Base-by-base conservation (phyloP, 2,329 filamentous ascomycete species). In the Madurella mycetomatis region DNA sequence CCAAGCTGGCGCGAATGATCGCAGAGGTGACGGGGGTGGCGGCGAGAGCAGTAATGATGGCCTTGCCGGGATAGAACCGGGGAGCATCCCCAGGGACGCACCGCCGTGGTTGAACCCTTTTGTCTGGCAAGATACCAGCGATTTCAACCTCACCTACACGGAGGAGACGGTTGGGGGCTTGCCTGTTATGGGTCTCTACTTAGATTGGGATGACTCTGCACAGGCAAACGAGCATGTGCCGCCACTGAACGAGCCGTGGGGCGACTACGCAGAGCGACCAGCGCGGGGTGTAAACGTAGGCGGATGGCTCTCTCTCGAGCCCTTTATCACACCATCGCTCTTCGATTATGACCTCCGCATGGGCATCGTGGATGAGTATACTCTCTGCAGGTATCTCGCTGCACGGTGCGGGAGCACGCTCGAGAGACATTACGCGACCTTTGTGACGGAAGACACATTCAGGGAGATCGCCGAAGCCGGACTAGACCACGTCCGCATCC, bases 61-160 rank as follows among this genome's bases (percentile, higher is more conserved):
- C 53, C 70, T 88, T 4, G 70, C 76, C 57, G 76, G 76, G 19
- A 74, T 83, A 51, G 77, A 79, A 49, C 74, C 76, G 25, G 72
- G 74, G 60, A 79, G 76, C 54, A 81, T 89, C 47, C 88, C 88
- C 4, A 55, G 72, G 74, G 53, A 78, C 77, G 57, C 91, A 83
- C 64, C 84, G 82, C 69, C 90, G 85, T 86, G 88, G 59, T 77
- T 96, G 17, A 92, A 99, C 66, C 94, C 94, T 0, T 95, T 90
- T 69, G 85, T 86, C 1, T 99, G 94, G 94, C 87, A 88, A 61
- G 87, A 95, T 63, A 96, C 92, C 0, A 81, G 78, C 0, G 90
- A 92, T 65, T 96, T 97, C 76, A 99, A 99, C 67, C 81, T 92
- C 57, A 97, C 94, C 0, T 99, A 95, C 68, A 99, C 94, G 0